Conservation (phyloP, 2,329 filamentous ascomycete species). For the Teratosphaeria nubilosa region DNA sequence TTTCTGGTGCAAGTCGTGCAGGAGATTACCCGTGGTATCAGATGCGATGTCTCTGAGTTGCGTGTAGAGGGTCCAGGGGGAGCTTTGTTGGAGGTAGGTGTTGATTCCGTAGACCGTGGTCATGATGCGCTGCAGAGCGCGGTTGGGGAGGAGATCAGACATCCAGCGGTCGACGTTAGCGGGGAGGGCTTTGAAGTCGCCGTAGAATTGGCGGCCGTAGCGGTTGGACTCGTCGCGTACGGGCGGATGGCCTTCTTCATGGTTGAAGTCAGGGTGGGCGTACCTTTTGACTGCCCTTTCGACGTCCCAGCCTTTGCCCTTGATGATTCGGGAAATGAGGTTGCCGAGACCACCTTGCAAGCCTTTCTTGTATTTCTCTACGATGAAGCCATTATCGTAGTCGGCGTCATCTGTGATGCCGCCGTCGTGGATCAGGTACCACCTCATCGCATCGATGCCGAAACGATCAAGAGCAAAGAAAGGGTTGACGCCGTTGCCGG, state of each 20-base stretch:
- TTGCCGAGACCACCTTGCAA: conserved; percentile 75
- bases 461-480: conserved; percentile 85
- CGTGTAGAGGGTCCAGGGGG: conserved; percentile 56
- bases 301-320: conserved; percentile 48
- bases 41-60: conserved; percentile 15
- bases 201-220: conserved; percentile 5
- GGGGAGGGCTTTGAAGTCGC: conserved; percentile 25
- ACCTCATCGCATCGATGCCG: conserved; percentile 78
- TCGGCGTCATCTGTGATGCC: conserved; percentile 67
- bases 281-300: conserved; percentile 21
- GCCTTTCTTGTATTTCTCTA: conserved; percentile 66
- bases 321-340: conserved; percentile 58
- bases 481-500: conserved; percentile 90
- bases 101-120: conserved; percentile 54
- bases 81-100: conserved; percentile 51
- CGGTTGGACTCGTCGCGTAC: conserved; percentile 3
- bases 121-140: conserved; percentile 57
- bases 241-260: conserved; percentile 1
- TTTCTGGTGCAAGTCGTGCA: conserved; percentile 9
- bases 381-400: conserved; percentile 72
- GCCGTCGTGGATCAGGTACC: conserved; percentile 75
- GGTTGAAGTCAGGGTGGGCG: conserved; percentile 8
- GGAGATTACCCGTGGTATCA: conserved; percentile 21
- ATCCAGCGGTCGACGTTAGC: conserved; percentile 45
- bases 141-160: conserved; percentile 52